A percentile compares a stretch with the other conserved stretches of the same genome.
Evolutionary conservation across 2,329 filamentous ascomycete species (phyloP).

Genomic region (Aspergillus sp.): DNA sequence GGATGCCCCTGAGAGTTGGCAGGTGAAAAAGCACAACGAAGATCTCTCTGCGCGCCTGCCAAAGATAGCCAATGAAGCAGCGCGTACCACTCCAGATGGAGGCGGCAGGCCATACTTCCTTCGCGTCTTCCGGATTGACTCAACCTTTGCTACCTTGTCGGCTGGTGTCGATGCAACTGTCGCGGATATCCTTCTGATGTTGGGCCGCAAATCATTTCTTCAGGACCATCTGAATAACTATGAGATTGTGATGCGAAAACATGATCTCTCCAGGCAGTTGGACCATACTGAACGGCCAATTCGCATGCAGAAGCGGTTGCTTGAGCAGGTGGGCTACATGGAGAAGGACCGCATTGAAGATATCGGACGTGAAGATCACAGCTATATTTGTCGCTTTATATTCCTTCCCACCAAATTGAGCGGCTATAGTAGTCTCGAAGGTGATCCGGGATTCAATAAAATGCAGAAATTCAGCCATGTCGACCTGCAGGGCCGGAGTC

Average conservation of each 20-base stretch:
- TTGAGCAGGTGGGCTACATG: conserved; percentile 88
- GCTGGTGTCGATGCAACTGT: conserved; percentile 78
- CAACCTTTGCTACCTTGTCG: conserved; percentile 87
- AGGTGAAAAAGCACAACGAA: conserved; percentile 60
- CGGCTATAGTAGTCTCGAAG: conserved; percentile 64
- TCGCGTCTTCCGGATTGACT: conserved; percentile 87
- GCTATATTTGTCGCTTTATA: conserved; percentile 91
- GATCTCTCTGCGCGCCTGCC: conserved; percentile 28
- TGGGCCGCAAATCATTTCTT: conserved; percentile 90
- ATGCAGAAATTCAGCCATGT: conserved; percentile 90
- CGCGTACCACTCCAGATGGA: conserved; percentile 63
- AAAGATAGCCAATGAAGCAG: conserved; percentile 61
- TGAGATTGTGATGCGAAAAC: conserved; percentile 90
- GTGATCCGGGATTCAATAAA: conserved; percentile 72
- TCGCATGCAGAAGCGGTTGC: conserved; percentile 80
- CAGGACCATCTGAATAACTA: conserved; percentile 89
- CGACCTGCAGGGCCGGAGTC: conserved; percentile 79
- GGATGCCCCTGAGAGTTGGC: conserved; percentile 97
- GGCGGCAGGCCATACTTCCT: conserved; percentile 78
- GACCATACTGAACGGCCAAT: conserved; percentile 72
- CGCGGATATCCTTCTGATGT: conserved; percentile 75
- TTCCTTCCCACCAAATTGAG: conserved; percentile 86
- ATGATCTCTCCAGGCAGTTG: conserved; percentile 78
- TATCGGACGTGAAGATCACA: conserved; percentile 92
- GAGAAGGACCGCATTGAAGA: conserved; percentile 84